Percentiles rank a stretch among this genome's conserved stretches.
These are phyloP conservation scores for Amanita muscaria DNA, from an alignment of 768 basidiomycete genomes.

Conservation along the genomic window DNA sequence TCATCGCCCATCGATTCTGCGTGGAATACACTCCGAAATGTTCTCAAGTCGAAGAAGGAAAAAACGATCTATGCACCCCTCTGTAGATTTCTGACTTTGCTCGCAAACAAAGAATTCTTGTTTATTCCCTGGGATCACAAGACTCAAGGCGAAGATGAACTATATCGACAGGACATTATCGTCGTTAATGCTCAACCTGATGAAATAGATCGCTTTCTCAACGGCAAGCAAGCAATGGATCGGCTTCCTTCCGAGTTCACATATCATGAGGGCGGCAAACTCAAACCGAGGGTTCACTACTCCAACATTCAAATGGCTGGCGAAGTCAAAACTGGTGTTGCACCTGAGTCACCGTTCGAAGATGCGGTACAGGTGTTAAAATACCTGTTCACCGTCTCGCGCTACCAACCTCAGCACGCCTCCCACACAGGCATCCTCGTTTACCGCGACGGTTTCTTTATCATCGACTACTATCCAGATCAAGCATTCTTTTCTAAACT, in stretches of 20 bases:
- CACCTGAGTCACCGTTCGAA: not conserved
- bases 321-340: not conserved
- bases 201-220: not conserved
- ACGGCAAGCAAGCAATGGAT: not conserved
- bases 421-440: not conserved
- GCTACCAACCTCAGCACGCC: not conserved
- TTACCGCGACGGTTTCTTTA: not conserved
- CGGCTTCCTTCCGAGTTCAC: not conserved
- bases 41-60: constrained; percentile 1
- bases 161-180: not conserved
- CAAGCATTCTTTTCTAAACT: not conserved
- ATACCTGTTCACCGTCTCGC: constrained; percentile 1
- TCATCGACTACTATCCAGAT: constrained; percentile 3
- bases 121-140: constrained; percentile 1
- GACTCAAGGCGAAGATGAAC: not conserved
- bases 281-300: not conserved
- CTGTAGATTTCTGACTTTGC: constrained; percentile 1
- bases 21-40: constrained; percentile 1
- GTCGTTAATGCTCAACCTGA: not conserved
- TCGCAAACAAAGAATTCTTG: not conserved
- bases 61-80: not conserved
- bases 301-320: not conserved
- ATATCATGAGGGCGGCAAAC: not conserved
- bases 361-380: not conserved
- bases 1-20: not conserved